Percentiles rank a stretch among this genome's conserved stretches.
Evolutionary conservation across 352 stramenopile genomes (phyloP).

Genomic region (Phytophthora cryptogea): DNA sequence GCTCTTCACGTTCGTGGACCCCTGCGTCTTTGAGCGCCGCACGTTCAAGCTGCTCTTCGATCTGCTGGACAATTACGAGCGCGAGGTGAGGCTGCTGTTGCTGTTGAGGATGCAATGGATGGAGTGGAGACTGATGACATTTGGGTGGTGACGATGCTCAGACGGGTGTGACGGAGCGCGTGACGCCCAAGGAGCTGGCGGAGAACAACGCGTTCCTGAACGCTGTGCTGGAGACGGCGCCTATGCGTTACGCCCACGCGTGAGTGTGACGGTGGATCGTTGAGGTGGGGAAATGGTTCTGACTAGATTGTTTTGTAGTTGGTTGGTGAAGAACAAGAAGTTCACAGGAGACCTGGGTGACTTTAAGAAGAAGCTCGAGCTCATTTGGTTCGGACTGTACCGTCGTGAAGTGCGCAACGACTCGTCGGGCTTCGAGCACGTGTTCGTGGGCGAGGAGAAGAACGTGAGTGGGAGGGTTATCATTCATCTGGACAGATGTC

Average conservation of each 20-base stretch:
- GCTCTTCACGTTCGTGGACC: constrained; percentile 92
- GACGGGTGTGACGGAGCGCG: constrained; percentile 85
- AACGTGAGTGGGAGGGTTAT: constrained; percentile 51
- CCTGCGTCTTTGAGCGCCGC: constrained; percentile 83
- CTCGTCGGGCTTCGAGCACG: constrained; percentile 96
- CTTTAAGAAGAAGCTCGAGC: constrained; percentile 93
- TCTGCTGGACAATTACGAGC: constrained; percentile 92
- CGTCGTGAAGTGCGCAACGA: constrained; percentile 85
- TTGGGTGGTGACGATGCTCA: constrained; percentile 22
- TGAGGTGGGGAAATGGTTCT: background rate
- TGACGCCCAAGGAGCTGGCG: constrained; percentile 84
- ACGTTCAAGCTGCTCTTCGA: constrained; percentile 92
- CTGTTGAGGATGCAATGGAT: constrained; percentile 1
- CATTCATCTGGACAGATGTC: background rate
- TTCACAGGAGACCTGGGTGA: constrained; percentile 66
- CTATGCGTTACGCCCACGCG: constrained; percentile 94
- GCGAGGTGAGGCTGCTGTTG: constrained; percentile 43
- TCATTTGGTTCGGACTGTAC: constrained; percentile 97
- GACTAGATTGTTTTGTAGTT: constrained; percentile 40
- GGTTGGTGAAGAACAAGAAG: constrained; percentile 86
- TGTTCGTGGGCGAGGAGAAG: constrained; percentile 96
- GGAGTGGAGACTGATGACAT: constrained; percentile 4
- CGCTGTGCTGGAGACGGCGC: constrained; percentile 89
- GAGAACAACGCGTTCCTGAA: constrained; percentile 94
- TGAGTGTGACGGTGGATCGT: constrained; percentile 42